phyloP scores from a whole-genome alignment of 2,329 filamentous ascomycete species.

The Xylariaceae sp. region DNA sequence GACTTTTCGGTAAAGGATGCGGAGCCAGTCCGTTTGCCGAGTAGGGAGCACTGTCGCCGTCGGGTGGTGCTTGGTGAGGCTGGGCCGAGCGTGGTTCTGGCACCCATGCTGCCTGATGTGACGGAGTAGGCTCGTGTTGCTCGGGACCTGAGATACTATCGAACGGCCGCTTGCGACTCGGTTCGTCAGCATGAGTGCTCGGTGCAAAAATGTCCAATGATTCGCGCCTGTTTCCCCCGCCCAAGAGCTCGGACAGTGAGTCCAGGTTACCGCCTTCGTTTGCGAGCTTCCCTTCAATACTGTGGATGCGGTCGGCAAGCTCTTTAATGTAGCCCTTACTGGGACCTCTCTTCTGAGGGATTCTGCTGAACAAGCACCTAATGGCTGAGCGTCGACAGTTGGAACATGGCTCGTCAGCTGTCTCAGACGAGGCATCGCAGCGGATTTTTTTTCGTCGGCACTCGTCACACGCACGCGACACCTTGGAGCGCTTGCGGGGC shows the following conservation, averaged over 20 bases:
- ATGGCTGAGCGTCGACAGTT: conserved; percentile 76
- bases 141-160: conserved; percentile 37
- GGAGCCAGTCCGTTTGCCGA: conserved; percentile 45
- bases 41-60: conserved; percentile 30
- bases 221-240: conserved; percentile 30
- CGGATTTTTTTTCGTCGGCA: conserved; percentile 88
- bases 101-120: conserved; percentile 46
- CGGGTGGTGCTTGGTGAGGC: conserved; percentile 36
- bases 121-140: conserved; percentile 37
- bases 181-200: conserved; percentile 41
- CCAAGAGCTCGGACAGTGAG: conserved; percentile 42
- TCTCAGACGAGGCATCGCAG: conserved; percentile 77
- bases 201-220: conserved; percentile 53
- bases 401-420: conserved; percentile 70
- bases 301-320: conserved; percentile 78
- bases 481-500: conserved; percentile 77
- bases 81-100: conserved; percentile 47
- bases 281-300: conserved; percentile 74
- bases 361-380: conserved; percentile 79
- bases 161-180: conserved; percentile 35
- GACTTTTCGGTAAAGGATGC: conserved; percentile 41
- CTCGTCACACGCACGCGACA: conserved; percentile 85
- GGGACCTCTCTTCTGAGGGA: conserved; percentile 84
- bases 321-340: conserved; percentile 97
- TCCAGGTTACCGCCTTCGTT: conserved; percentile 46